Conservation (phyloP, 2,329 filamentous ascomycete genomes). For the Emergomyces orientalis region DNA sequence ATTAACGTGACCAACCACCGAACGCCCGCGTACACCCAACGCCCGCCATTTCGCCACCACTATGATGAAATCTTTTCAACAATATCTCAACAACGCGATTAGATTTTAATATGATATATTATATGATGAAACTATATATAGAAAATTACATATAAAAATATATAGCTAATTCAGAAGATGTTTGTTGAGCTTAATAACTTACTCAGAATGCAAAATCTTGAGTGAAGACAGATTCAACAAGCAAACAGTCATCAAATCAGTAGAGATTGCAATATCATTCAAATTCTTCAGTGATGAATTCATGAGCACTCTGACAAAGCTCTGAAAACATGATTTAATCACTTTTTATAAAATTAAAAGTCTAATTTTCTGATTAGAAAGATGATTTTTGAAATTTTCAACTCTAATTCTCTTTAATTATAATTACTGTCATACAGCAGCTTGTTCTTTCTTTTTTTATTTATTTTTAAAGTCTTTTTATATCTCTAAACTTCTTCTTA, state of each 20-base stretch:
- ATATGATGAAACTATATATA: too few relatives aligned
- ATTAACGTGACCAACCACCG: too few relatives aligned
- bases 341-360: neutral
- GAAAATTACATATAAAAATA: too few relatives aligned
- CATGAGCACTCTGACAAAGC: neutral
- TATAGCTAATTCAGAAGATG: too few relatives aligned
- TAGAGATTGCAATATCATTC: neutral
- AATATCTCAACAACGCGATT: too few relatives aligned
- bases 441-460: neutral
- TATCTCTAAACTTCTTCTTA: neutral
- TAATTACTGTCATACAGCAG: neutral
- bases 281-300: neutral
- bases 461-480: neutral
- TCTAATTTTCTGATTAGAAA: neutral
- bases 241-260: neutral
- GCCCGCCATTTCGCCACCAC: too few relatives aligned
- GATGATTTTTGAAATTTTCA: neutral
- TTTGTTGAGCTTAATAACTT: neutral
- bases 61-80: too few relatives aligned
- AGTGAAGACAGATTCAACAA: neutral
- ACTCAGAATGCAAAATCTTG: neutral
- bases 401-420: neutral
- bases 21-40: too few relatives aligned
- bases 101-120: too few relatives aligned
- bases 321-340: neutral